phyloP scores from a whole-genome alignment of 495 filamentous ascomycete species.

The Talaromyces borbonicus region DNA sequence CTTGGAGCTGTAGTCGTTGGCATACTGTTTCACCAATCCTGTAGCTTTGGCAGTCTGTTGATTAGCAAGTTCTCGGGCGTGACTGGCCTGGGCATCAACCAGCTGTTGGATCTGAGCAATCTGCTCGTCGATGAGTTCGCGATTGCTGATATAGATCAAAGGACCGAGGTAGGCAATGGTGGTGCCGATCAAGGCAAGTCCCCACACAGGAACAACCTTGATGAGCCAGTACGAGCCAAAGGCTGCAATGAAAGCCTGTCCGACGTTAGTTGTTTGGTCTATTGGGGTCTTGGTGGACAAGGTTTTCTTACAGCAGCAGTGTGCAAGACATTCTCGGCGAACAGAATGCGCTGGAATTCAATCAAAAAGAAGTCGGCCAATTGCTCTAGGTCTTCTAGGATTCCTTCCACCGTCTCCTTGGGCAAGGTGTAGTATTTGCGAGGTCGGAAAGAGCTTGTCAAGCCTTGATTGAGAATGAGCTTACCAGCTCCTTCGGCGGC shows the following conservation, averaged over 20 bases:
- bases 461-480: constrained; percentile 60
- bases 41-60: constrained; percentile 73
- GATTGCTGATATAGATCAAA: constrained; percentile 84
- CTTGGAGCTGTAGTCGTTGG: constrained; percentile 76
- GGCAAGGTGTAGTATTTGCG: constrained; percentile 88
- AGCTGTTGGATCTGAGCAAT: constrained; percentile 60
- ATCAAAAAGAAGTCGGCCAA: constrained; percentile 96
- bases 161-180: constrained; percentile 76
- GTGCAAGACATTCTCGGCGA: constrained; percentile 81
- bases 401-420: constrained; percentile 66
- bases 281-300: neutral
- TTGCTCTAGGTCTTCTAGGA: constrained; percentile 80
- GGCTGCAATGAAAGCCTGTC: constrained; percentile 64
- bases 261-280: constrained; percentile 14
- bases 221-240: constrained; percentile 88
- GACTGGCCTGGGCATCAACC: constrained; percentile 69
- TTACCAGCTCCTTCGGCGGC: constrained; percentile 69
- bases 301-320: constrained; percentile 65
- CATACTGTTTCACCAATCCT: constrained; percentile 67
- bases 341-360: constrained; percentile 89
- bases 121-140: constrained; percentile 84
- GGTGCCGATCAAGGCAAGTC: constrained; percentile 67
- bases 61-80: constrained; percentile 68
- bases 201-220: constrained; percentile 91
- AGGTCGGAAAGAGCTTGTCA: constrained; percentile 80